These are phyloP conservation scores for Avicennia marina DNA, from an alignment of 257 asterid species.

Conservation along the genomic window DNA sequence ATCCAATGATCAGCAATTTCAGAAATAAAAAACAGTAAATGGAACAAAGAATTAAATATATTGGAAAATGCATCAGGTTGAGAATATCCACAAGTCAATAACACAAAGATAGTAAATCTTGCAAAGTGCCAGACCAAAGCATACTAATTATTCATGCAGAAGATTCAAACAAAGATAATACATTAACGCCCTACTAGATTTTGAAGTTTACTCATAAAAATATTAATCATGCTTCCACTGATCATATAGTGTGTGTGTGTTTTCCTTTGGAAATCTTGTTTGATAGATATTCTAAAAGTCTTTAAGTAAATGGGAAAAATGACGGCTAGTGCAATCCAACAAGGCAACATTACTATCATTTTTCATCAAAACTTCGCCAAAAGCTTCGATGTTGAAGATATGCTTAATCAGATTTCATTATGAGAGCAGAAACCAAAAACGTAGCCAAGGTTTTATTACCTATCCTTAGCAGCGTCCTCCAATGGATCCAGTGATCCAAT, in stretches of 20 bases:
- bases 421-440: neutral
- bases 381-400: neutral
- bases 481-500: slow-evolving; percentile 40
- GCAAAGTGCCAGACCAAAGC: neutral
- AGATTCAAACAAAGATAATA: neutral
- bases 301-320: no score
- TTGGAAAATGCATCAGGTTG: neutral
- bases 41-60: no score
- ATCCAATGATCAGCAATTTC: no score
- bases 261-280: no score
- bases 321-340: no score
- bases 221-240: no score
- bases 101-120: no score
- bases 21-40: neutral
- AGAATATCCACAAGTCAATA: neutral
- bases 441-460: slow-evolving; percentile 36
- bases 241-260: no score
- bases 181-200: no score
- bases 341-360: no score
- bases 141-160: neutral
- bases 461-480: slow-evolving; percentile 55
- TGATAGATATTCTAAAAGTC: no score
- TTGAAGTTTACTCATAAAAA: no score
- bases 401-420: neutral
- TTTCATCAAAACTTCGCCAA: neutral